Evolutionary conservation across 306 rosid genomes (phyloP).

Genomic region (Urtica urens): DNA sequence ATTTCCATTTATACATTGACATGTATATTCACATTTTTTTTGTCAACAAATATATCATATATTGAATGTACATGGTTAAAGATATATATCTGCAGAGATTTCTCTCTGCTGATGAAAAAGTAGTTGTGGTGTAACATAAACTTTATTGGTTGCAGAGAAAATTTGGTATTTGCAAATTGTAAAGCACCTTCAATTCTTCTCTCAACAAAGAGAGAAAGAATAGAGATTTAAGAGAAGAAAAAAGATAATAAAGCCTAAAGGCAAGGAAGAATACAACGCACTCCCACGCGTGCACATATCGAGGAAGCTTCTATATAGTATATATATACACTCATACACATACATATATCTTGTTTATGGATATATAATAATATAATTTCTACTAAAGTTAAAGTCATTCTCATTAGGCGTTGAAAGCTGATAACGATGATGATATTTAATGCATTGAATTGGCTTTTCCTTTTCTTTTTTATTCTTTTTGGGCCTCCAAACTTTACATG

Average conservation of each 20-base stretch:
- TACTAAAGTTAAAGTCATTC: constrained; percentile 29
- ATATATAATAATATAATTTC: too few relatives aligned
- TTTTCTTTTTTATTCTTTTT: neutral
- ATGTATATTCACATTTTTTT: too few relatives aligned
- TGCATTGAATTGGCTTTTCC: neutral
- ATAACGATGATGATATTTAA: constrained; percentile 27
- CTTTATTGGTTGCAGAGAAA: constrained; percentile 94
- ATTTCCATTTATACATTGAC: too few relatives aligned
- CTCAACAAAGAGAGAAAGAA: constrained; percentile 25
- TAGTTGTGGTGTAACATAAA: constrained; percentile 25
- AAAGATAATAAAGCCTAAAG: constrained; percentile 88
- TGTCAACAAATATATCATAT: too few relatives aligned
- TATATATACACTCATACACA: constrained; percentile 43
- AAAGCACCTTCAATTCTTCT: constrained; percentile 28
- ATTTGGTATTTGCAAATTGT: constrained; percentile 64
- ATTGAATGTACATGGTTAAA: too few relatives aligned
- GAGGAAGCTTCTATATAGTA: constrained; percentile 99
- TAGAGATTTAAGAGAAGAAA: constrained; percentile 16
- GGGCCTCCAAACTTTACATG: constrained; percentile 9
- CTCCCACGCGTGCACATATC: constrained; percentile 81
- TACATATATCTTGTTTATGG: too few relatives aligned
- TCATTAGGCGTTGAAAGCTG: constrained; percentile 41
- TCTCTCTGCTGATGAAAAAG: constrained; percentile 8
- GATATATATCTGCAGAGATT: constrained; percentile 25
- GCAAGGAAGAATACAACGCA: constrained; percentile 97